Base-by-base conservation (phyloP, 208 protist genomes). In the Crithidia fasciculata region DNA sequence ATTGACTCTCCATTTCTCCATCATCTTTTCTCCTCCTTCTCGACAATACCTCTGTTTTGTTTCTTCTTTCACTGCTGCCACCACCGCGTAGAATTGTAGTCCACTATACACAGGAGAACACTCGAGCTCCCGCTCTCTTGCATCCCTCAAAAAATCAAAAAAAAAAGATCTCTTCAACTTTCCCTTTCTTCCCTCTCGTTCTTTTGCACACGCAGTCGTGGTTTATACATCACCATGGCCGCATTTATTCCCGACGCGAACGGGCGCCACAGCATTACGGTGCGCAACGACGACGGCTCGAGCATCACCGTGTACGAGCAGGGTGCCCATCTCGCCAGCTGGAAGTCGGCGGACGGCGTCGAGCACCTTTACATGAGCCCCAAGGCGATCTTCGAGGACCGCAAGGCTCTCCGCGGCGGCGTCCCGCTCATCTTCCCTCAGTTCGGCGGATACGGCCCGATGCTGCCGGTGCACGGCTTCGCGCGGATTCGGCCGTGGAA, bases 401-500 rank as follows among this genome's bases (percentile, higher is more conserved):
- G 83, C 28, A 85, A 86, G 43, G 77, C 94, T 5, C 86, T 97
- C 19, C 91, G 94, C 44, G 94, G 94, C 65, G 94, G 94, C 8
- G 91, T 97, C 54, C 94, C 94, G 50, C 69, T 97, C 16, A 93
- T 93, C 65, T 97, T 93, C 52, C 94, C 94, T 2, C 94, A 97
- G 81, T 97, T 97, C 80, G 78, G 80, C 65, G 77, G 80, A 56
- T 81, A 78, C 57, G 94, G 92, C 41, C 76, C 87, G 44, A 57
- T 95, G 52, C 66, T 83, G 36, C 75, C 74, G 50, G 75, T 81
- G 16, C 94, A 97, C 84, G 94, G 94, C 43, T 96, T 96, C 72
- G 83, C 86, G n/a, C 87, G 94, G 56, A 60, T 83, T 28, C 78
- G 84, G 2, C 72, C 75, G 56, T 87, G 82, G 82, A 53, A 73